These are phyloP conservation scores for Verticillium zaregamsianum DNA, from an alignment of 2,329 filamentous ascomycete species.

Conservation along the genomic window DNA sequence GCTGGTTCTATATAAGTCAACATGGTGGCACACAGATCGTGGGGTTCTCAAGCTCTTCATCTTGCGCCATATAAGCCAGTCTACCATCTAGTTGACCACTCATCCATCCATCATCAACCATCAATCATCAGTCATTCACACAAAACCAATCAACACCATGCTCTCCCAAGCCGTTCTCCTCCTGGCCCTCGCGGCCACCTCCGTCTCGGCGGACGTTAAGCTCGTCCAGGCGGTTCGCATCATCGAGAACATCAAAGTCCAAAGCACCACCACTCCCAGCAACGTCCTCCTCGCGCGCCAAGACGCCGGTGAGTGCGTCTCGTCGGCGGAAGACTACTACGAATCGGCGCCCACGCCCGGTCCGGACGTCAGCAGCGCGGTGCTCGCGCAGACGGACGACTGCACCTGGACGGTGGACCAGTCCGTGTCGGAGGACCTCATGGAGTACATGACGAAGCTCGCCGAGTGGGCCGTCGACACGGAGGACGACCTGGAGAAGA, in stretches of 20 bases:
- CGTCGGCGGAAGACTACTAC: not conserved
- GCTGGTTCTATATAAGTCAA: no score
- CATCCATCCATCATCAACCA: not conserved
- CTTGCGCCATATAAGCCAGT: no score
- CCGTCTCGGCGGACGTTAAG: not conserved
- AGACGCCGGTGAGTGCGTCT: not conserved
- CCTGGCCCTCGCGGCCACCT: not conserved
- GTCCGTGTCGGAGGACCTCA: not conserved
- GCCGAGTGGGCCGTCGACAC: not conserved
- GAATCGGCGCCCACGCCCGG: not conserved
- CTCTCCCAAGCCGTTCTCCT: not conserved
- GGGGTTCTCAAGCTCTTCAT: no score
- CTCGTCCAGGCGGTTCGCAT: not conserved
- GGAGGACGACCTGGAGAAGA: not conserved
- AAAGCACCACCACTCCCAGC: not conserved
- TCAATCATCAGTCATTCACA: not conserved
- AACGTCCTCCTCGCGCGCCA: not conserved
- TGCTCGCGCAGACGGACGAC: not conserved
- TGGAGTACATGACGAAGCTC: not conserved
- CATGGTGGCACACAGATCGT: no score
- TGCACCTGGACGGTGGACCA: not conserved
- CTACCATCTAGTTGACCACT: not conserved
- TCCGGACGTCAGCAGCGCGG: not conserved
- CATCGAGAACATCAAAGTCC: not conserved
- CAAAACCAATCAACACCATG: not conserved